Conservation (phyloP, 2,329 filamentous ascomycete genomes). For the Penicillium sp. region DNA sequence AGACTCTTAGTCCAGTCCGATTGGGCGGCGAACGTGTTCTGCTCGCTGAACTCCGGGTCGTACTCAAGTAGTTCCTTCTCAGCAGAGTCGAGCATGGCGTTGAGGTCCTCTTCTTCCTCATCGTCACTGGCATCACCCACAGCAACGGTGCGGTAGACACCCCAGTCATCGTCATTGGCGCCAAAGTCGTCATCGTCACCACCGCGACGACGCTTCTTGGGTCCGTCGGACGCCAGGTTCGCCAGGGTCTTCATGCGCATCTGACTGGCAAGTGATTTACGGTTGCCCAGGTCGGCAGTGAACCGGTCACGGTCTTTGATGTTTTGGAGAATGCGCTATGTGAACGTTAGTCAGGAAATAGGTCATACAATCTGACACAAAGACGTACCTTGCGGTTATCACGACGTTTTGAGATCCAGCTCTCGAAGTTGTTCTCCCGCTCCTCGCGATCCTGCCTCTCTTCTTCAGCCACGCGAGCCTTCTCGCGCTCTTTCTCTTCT, state of each 20-base stretch:
- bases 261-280: constrained; percentile 93
- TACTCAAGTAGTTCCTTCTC: constrained; percentile 84
- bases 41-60: constrained; percentile 86
- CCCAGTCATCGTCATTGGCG: constrained; percentile 97
- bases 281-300: constrained; percentile 92
- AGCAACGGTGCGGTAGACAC: constrained; percentile 90
- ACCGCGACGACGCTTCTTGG: constrained; percentile 80
- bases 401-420: constrained; percentile 82
- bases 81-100: constrained; percentile 69
- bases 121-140: constrained; percentile 79
- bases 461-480: constrained; percentile 78
- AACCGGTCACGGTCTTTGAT: constrained; percentile 93
- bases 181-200: constrained; percentile 96
- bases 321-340: constrained; percentile 68
- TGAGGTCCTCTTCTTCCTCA: constrained; percentile 87
- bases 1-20: constrained; percentile 93
- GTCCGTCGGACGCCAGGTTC: constrained; percentile 88
- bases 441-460: constrained; percentile 81
- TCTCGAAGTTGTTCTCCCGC: constrained; percentile 79
- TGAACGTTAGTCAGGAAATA: constrained; percentile 18
- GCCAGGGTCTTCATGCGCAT: constrained; percentile 98
- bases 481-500: constrained; percentile 91
- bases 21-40: constrained; percentile 88
- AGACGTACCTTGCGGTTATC: constrained; percentile 61
- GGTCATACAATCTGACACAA: not conserved